Evolutionary conservation across 1,284 basidiomycete genomes (phyloP), one percentile per base, ranked within the genome.

Genomic region (Tylopilus sp.): DNA sequence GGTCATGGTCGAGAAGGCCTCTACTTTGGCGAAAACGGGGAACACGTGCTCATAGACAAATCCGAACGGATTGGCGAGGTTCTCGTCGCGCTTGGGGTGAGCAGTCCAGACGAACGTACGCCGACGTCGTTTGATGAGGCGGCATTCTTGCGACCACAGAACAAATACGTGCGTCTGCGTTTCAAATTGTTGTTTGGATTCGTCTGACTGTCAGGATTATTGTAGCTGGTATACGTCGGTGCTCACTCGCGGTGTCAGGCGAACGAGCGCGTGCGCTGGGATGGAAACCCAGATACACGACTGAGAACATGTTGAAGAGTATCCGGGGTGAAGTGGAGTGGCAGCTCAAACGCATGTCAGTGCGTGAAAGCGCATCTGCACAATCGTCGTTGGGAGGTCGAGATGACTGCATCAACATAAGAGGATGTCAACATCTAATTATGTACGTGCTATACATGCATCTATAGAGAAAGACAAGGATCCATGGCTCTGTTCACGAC

Each of bases 231-330:
- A 14, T 78, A 72, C 54, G 65, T 80, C 19, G 82, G 83, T 4
- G 65, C 74, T 1, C 85, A 86, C 67, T 76, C 80, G 22, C 76
- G 82, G 26, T 78, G 74, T 58, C 70, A 71, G 22, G 76, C 74
- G 1, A 79, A 76, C 71, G 77, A 22, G 76, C 77, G 3, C 74
- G 76, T 48, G 65, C 72, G 15, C 72, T 85, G 41, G 83, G 84
- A 5, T 83, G 81, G 81, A 76, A 73, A 37, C 78, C 80, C 1
- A 68, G 58, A 14, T 73, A 76, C 56, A 74, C 71, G 8, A 78
- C 71, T 6, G 62, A 63, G 15, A 78, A 82, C 54, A 68, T 82
- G 56, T 57, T 80, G 39, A 72, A 64, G 5, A 77, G 20, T 24
- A n/a, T n/a, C n/a, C n/a, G n/a, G n/a, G n/a, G n/a, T n/a, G n/a